Percentiles rank a stretch among this genome's conserved stretches.
Evolutionary conservation across 805 yeast genomes (phyloP).

Genomic region (Wickerhamiella galacta): DNA sequence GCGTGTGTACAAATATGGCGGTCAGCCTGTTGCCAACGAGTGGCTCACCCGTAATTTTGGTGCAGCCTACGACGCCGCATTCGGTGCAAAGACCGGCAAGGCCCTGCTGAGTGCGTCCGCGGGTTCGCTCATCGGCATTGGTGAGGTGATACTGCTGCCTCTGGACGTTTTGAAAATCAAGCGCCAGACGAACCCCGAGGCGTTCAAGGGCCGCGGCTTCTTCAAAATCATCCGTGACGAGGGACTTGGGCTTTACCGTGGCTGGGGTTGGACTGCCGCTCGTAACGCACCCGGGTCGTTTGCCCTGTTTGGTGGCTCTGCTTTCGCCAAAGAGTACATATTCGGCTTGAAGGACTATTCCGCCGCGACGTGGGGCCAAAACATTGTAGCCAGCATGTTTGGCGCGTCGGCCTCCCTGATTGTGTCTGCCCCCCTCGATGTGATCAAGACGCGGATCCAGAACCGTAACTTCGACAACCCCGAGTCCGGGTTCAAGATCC

Average conservation of each 20-base stretch:
- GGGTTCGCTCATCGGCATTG: conserved; percentile 93
- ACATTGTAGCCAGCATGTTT: conserved; percentile 81
- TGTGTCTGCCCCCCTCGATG: conserved; percentile 94
- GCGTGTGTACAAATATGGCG: conserved; percentile 97
- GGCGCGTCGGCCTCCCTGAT: conserved; percentile 96
- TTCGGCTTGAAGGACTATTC: conserved; percentile 75
- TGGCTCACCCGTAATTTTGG: conserved; percentile 62
- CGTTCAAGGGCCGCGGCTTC: conserved; percentile 98
- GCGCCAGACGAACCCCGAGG: conserved; percentile 99
- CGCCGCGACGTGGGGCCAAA: conserved; percentile 86
- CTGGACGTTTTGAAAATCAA: conserved; percentile 92
- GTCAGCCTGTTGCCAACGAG: conserved; percentile 97
- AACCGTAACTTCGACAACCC: conserved; percentile 91
- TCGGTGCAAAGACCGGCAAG: conserved; percentile 91
- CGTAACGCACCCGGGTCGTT: conserved; percentile 99
- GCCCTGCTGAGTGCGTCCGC: conserved; percentile 96
- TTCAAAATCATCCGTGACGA: conserved; percentile 72
- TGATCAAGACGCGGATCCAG: conserved; percentile 95
- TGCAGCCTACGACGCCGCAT: conserved; percentile 49
- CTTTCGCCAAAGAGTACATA: conserved; percentile 94
- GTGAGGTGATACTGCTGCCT: conserved; percentile 90
- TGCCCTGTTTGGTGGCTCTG: conserved; percentile 95
- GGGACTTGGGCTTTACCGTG: conserved; percentile 86
- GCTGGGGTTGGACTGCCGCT: conserved; percentile 99
- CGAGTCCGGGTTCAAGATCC: conserved; percentile 80